Evolutionary conservation across 2,329 filamentous ascomycete species (phyloP).

Genomic region (Thielaviopsis punctulata): DNA sequence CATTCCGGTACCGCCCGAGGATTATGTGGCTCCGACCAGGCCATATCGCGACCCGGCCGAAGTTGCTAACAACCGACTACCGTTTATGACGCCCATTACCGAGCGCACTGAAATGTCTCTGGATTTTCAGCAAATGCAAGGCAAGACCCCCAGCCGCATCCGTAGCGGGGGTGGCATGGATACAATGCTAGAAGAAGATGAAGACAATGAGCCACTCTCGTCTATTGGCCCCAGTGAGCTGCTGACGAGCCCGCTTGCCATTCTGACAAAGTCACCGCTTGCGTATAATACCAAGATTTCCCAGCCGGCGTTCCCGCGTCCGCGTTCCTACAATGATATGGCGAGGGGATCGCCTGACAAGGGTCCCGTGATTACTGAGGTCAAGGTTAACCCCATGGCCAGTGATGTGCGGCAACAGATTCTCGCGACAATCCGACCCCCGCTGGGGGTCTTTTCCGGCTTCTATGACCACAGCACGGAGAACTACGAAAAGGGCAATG

Average conservation of each 20-base stretch:
- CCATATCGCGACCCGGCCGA: constrained; percentile 68
- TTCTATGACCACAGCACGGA: constrained; percentile 57
- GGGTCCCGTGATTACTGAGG: constrained; percentile 63
- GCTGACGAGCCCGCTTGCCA: constrained; percentile 55
- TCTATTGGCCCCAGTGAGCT: constrained; percentile 14
- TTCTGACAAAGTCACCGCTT: constrained; percentile 33
- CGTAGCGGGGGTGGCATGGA: constrained; percentile 17
- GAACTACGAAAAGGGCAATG: constrained; percentile 47
- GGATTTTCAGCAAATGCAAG: constrained; percentile 39
- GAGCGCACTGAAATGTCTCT: constrained; percentile 86
- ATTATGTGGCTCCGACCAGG: constrained; percentile 62
- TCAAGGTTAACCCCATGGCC: constrained; percentile 79
- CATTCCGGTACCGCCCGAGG: constrained; percentile 66
- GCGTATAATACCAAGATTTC: constrained; percentile 26
- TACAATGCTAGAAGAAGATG: constrained; percentile 16
- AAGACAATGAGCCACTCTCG: constrained; percentile 17
- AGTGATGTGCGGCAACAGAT: constrained; percentile 59
- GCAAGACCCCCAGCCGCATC: constrained; percentile 61
- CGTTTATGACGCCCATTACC: constrained; percentile 97
- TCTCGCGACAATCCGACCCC: constrained; percentile 53
- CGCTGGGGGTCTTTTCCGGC: constrained; percentile 56
- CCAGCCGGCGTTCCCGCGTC: constrained; percentile 16
- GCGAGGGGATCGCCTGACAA: constrained; percentile 27
- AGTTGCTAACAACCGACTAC: constrained; percentile 75
- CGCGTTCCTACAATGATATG: constrained; percentile 16